A percentile compares a stretch with the other conserved stretches of the same genome.
These are phyloP conservation scores for Colletotrichum siamense DNA, from an alignment of 2,329 filamentous ascomycete genomes.

Conservation along the genomic window DNA sequence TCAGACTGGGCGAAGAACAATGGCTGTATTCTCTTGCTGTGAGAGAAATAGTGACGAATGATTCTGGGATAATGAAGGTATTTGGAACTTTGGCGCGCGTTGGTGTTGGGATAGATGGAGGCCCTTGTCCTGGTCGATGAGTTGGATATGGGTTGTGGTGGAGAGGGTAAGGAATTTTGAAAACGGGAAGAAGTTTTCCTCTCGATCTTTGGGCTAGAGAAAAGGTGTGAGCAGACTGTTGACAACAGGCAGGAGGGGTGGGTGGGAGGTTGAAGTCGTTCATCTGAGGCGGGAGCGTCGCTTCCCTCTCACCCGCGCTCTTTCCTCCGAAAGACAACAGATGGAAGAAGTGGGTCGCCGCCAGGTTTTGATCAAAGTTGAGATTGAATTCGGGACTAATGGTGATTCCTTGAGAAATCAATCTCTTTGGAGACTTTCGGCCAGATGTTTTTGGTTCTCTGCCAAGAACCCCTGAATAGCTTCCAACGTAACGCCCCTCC, in stretches of 20 bases:
- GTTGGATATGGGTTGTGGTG: not conserved
- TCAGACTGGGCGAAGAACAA: not conserved
- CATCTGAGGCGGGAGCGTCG: not conserved
- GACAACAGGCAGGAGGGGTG: not conserved
- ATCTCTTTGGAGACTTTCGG: rapidly evolving
- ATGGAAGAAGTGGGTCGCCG: not conserved
- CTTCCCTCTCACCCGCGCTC: not conserved
- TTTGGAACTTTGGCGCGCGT: not conserved
- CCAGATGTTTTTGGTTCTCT: not conserved
- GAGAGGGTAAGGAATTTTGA: not conserved
- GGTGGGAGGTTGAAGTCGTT: not conserved
- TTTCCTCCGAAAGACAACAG: not conserved
- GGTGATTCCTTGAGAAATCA: not conserved
- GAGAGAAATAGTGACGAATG: not conserved
- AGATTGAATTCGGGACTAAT: not conserved
- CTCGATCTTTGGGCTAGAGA: not conserved
- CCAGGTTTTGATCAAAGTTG: not conserved
- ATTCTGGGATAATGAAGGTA: not conserved
- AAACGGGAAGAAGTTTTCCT: not conserved
- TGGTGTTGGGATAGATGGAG: not conserved
- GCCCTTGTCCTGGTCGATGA: not conserved
- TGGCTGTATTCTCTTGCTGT: not conserved
- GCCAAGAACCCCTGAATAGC: slow-evolving; percentile 45
- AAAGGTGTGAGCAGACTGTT: not conserved
- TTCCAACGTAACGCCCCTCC: slow-evolving; percentile 51